Conservation (phyloP, 2,329 filamentous ascomycete genomes). For the Ascochyta rabiei region DNA sequence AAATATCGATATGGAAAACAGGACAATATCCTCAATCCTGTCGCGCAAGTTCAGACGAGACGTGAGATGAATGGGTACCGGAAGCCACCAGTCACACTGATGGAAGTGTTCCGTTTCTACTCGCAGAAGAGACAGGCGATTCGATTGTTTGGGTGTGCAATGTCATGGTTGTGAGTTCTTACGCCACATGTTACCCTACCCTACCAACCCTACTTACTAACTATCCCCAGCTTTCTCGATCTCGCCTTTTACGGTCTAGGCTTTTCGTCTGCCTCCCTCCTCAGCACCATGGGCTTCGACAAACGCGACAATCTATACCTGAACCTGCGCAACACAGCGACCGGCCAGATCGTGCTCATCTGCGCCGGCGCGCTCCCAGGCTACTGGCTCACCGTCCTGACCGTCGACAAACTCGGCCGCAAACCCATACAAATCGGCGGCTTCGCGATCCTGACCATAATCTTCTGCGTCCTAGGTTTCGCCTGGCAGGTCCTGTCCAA, state of each 20-base stretch:
- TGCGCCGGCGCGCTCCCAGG: conserved; percentile 80
- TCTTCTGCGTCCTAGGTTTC: conserved; percentile 59
- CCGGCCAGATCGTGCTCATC: conserved; percentile 80
- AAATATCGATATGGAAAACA: conserved; percentile 72
- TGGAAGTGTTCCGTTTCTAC: conserved; percentile 74
- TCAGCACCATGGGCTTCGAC: conserved; percentile 74
- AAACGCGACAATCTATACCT: conserved; percentile 69
- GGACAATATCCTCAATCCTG: conserved; percentile 66
- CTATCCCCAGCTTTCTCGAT: conserved; percentile 60
- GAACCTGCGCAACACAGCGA: conserved; percentile 73
- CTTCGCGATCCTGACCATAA: conserved; percentile 55
- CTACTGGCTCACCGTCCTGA: conserved; percentile 80
- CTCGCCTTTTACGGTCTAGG: conserved; percentile 64
- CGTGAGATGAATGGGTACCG: conserved; percentile 44
- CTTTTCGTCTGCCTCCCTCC: conserved; percentile 76
- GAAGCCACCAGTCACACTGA: conserved; percentile 37
- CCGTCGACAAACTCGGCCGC: conserved; percentile 75
- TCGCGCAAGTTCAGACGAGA: conserved; percentile 65
- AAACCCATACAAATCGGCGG: conserved; percentile 75
- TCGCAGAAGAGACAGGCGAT: conserved; percentile 71
- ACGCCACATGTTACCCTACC: not conserved
- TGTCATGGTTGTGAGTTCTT: conserved; percentile 71
- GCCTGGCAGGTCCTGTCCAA: conserved; percentile 53
- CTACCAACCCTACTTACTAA: conserved; percentile 6
- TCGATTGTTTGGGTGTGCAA: conserved; percentile 75